phyloP scores from a whole-genome alignment of 192 early-diverging fungal species.

The Gaertneriomyces sp. region DNA sequence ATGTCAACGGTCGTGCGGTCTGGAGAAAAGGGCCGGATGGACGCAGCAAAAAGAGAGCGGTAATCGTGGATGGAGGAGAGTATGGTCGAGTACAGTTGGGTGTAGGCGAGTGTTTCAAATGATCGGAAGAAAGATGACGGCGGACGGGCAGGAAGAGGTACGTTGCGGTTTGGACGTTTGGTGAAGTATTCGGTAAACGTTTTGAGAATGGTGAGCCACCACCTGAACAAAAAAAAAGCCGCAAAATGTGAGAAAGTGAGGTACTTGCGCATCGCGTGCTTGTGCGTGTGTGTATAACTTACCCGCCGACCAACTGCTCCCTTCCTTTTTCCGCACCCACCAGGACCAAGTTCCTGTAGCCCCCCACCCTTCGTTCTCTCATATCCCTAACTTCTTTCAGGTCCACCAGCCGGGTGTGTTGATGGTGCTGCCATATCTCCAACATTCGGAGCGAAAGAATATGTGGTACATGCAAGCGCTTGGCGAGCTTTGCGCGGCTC shows the following conservation, averaged over 20 bases:
- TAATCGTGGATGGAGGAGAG: slow-evolving; percentile 41
- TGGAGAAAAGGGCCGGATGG: slow-evolving; percentile 25
- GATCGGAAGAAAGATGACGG: slow-evolving; percentile 36
- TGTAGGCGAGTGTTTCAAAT: slow-evolving; percentile 40
- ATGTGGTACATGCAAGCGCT: slow-evolving; percentile 42
- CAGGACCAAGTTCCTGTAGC: slow-evolving; percentile 49
- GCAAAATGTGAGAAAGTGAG: neutral
- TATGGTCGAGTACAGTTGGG: slow-evolving; percentile 43
- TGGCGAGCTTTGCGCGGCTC: slow-evolving; percentile 43
- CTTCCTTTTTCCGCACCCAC: slow-evolving; percentile 59
- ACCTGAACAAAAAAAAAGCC: slow-evolving; percentile 28
- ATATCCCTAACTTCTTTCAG: slow-evolving; percentile 40
- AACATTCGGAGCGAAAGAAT: slow-evolving; percentile 41
- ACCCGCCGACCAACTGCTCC: slow-evolving; percentile 51
- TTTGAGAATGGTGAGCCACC: slow-evolving; percentile 38
- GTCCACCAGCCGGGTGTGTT: slow-evolving; percentile 43
- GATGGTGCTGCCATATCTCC: slow-evolving; percentile 41
- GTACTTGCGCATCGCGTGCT: too few species aligned
- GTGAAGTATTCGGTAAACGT: slow-evolving; percentile 41
- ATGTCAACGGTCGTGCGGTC: neutral
- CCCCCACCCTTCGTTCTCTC: slow-evolving; percentile 42
- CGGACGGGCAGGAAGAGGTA: slow-evolving; percentile 12
- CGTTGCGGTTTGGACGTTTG: slow-evolving; percentile 15
- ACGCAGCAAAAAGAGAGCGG: slow-evolving; percentile 35
- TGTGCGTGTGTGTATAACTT: neutral